These are phyloP conservation scores for Sporisorium reilianum DNA, from an alignment of 1,284 basidiomycete genomes.

Conservation along the genomic window DNA sequence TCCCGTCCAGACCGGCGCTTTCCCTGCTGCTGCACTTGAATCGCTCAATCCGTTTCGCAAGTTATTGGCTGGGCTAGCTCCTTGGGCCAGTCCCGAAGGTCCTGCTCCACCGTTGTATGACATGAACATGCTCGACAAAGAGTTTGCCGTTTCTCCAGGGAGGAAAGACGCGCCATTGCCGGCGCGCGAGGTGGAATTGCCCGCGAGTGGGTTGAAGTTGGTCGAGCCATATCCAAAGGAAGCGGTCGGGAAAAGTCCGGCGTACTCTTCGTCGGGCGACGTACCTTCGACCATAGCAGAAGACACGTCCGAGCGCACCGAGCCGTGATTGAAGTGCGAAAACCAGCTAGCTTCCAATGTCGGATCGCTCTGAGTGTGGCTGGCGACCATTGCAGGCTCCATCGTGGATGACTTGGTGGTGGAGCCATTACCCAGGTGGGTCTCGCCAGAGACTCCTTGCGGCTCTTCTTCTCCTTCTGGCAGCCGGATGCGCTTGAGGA, in stretches of 20 bases:
- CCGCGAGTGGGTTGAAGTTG: conserved; percentile 45
- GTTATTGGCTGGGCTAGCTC: conserved; percentile 3
- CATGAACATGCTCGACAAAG: conserved; percentile 45
- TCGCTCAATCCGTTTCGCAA: conserved; percentile 5
- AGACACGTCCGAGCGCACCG: conserved; percentile 35
- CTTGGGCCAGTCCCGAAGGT: neutral
- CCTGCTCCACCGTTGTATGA: conserved; percentile 22
- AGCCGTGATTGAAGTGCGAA: conserved; percentile 33
- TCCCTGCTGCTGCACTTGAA: conserved; percentile 6
- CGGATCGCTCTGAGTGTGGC: conserved; percentile 10
- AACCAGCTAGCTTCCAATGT: conserved; percentile 40
- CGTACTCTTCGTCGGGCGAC: conserved; percentile 25
- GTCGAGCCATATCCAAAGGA: conserved; percentile 43
- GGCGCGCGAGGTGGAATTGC: conserved; percentile 36
- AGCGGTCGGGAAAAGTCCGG: conserved; percentile 14
- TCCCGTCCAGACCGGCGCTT: conserved; percentile 6
- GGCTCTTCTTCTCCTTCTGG: conserved; percentile 23
- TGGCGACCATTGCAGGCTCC: neutral
- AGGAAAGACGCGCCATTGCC: conserved; percentile 19
- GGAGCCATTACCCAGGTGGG: neutral
- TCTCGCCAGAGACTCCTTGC: neutral
- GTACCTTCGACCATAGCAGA: conserved; percentile 32
- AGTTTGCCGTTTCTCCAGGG: conserved; percentile 32
- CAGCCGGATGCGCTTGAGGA: conserved; percentile 37
- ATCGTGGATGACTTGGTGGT: neutral